Evolutionary conservation across 2,329 filamentous ascomycete genomes (phyloP).

Genomic region (Cercospora sp.): DNA sequence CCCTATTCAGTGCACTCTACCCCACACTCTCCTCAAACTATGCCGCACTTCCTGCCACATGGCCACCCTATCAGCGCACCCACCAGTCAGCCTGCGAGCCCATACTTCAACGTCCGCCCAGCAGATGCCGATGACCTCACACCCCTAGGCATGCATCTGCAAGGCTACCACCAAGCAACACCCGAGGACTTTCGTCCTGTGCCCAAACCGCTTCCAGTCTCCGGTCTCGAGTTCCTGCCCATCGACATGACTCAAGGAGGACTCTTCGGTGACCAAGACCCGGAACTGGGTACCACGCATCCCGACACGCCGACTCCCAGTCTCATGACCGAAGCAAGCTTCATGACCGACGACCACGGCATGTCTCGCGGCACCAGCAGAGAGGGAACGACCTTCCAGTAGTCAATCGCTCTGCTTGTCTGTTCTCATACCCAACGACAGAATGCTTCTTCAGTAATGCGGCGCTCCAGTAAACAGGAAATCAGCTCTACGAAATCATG

Average conservation of each 20-base stretch:
- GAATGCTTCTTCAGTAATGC: background rate
- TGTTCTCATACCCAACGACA: background rate
- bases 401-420: background rate
- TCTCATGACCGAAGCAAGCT: conserved; percentile 34
- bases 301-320: conserved; percentile 33
- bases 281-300: conserved; percentile 26
- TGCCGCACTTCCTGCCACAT: conserved; percentile 1
- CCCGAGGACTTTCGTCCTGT: conserved; percentile 14
- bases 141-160: background rate
- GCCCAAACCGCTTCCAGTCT: conserved; percentile 10
- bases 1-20: conserved; percentile 19
- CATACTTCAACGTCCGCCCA: conserved; percentile 17
- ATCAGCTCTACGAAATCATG: background rate
- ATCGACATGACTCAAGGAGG: conserved; percentile 16
- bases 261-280: conserved; percentile 26
- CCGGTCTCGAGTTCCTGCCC: conserved; percentile 20
- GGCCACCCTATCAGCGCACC: conserved; percentile 8
- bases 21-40: conserved; percentile 11
- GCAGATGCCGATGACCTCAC: conserved; percentile 11
- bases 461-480: background rate
- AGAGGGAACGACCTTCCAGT: conserved; percentile 24
- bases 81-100: conserved; percentile 12
- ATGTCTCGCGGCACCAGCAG: conserved; percentile 21
- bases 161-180: conserved; percentile 8
- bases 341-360: conserved; percentile 30